Conservation (phyloP, 2,329 filamentous ascomycete genomes). For the Aureobasidium sp. region DNA sequence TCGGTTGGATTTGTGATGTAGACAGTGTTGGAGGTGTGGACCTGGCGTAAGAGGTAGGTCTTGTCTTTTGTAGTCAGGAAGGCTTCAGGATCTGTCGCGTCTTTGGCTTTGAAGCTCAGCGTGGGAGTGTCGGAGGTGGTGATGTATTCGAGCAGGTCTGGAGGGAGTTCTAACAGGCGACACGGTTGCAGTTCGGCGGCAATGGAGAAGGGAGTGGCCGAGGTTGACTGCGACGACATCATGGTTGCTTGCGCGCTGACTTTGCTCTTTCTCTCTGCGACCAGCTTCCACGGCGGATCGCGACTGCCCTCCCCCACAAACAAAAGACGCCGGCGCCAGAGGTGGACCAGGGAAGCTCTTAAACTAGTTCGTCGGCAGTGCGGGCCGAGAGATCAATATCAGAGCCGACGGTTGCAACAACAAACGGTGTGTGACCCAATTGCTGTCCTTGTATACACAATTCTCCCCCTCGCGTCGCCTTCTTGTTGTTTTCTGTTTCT, state of each 20-base stretch:
- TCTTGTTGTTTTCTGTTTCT: not conserved
- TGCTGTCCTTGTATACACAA: not conserved
- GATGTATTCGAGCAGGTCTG: conserved; percentile 49
- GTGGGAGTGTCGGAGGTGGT: conserved; percentile 40
- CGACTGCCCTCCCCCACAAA: conserved; percentile 1
- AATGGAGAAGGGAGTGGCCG: conserved; percentile 38
- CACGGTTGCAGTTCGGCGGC: conserved; percentile 45
- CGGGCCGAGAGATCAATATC: conserved; percentile 11
- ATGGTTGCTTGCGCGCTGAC: not conserved
- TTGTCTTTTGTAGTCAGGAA: conserved; percentile 53
- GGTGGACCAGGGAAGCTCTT: not conserved
- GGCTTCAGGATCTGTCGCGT: conserved; percentile 32
- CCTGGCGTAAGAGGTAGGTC: conserved; percentile 56
- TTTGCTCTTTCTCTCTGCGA: not conserved
- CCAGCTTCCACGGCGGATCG: not conserved
- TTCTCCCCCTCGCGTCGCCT: conserved; percentile 2
- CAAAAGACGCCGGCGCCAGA: not conserved
- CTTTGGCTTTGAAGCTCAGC: conserved; percentile 34
- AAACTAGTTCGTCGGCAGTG: not conserved
- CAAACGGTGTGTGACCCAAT: conserved; percentile 7
- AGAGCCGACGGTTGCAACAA: conserved; percentile 12
- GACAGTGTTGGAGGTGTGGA: conserved; percentile 59
- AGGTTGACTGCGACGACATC: not conserved
- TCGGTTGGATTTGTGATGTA: conserved; percentile 42
- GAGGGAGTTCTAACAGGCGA: conserved; percentile 53